Evolutionary conservation across 352 stramenopile species (phyloP), one percentile per base, ranked within the genome.

Genomic region (Phytophthora sansomeana): DNA sequence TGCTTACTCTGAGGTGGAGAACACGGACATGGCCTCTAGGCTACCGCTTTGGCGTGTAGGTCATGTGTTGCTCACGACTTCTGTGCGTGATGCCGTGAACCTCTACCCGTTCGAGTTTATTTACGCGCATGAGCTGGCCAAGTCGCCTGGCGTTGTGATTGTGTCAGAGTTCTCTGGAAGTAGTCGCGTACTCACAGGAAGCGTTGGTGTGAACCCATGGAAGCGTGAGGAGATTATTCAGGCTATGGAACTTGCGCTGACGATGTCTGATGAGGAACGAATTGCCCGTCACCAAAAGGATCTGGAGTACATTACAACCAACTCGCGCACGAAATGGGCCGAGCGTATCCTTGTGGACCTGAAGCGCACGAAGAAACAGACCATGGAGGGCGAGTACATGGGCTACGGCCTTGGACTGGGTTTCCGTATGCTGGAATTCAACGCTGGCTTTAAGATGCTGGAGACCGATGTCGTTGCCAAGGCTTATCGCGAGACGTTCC

Each of bases 201-300:
- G 96, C 43, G 76, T 99, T 46, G 94, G 96, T 49, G 92, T 99
- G 21, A 99, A 99, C 75, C 98, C 98, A 10, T 99, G 97, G 97
- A 99, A 99, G 74, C 85, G 92, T 11, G 79, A 94, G 17, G 92
- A 97, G 46, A 92, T 98, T 30, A 79, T 95, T 36, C 72, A 83
- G 30, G 84, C 84, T 11, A 77, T 96, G 56, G 50, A 85, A 46
- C 42, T 84, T 3, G 85, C 84, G 10, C 36, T 96, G 30, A 91
- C 74, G 4, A 95, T 96, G 85, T 80, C 75, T 3, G 60, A 86
- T 11, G 81, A 91, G 6, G 83, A 96, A 60, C 77, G 84, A 16
- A 41, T 68, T 24, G 86, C 89, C 26, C 83, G 92, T 24, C 91
- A 96, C 47, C 55, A 78, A 14, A 90, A 95, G 43, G 89, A 97